These are phyloP conservation scores for Pseudocercospora fijiensis DNA, from an alignment of 2,329 filamentous ascomycete species.

Conservation along the genomic window DNA sequence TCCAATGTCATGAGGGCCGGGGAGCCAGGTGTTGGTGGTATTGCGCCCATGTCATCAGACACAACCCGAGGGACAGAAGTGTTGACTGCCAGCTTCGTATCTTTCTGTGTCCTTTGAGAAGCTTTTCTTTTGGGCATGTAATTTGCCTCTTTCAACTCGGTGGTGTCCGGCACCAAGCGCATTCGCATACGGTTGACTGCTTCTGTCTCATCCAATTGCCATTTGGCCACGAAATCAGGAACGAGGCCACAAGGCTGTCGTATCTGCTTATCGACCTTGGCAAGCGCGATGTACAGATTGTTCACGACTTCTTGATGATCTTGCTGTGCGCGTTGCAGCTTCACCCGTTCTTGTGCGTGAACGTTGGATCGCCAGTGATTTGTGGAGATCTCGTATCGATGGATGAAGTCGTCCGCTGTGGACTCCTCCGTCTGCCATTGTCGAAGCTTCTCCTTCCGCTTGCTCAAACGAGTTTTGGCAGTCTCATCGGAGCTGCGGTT, in stretches of 20 bases:
- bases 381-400: constrained; percentile 82
- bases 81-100: constrained; percentile 32
- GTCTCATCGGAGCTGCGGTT: constrained; percentile 78
- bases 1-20: constrained; percentile 14
- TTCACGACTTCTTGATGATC: constrained; percentile 88
- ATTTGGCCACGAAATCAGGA: constrained; percentile 66
- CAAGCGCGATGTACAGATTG: constrained; percentile 73
- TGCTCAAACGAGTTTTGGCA: constrained; percentile 66
- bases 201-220: constrained; percentile 94
- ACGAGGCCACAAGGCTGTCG: constrained; percentile 79
- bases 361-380: constrained; percentile 95
- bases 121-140: constrained; percentile 81
- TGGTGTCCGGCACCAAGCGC: constrained; percentile 76
- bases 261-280: constrained; percentile 75
- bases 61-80: constrained; percentile 34
- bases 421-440: constrained; percentile 73
- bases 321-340: constrained; percentile 83
- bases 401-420: constrained; percentile 67
- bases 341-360: constrained; percentile 85
- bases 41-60: constrained; percentile 29
- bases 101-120: constrained; percentile 49
- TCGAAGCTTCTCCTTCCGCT: constrained; percentile 77
- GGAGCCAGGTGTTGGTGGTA: constrained; percentile 18
- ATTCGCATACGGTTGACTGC: constrained; percentile 93
- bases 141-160: constrained; percentile 61